Evolutionary conservation across 305 asterid genomes (phyloP).

Genomic region (Fraxinus angustifolia): DNA sequence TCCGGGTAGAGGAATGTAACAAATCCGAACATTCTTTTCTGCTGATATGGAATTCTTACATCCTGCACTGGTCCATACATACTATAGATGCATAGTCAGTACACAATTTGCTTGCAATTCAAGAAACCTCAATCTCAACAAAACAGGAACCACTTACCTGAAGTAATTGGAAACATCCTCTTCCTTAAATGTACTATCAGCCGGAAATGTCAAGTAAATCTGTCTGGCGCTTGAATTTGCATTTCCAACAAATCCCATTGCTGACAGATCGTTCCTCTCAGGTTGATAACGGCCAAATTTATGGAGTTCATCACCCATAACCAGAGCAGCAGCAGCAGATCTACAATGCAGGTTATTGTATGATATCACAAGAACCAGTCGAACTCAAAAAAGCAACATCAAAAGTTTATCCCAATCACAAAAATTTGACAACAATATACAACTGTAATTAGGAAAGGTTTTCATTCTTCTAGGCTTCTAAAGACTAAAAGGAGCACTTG

Average conservation of each 20-base stretch:
- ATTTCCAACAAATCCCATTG: constrained; percentile 50
- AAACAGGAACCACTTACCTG: constrained; percentile 37
- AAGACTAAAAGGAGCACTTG: not conserved
- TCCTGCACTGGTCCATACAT: constrained; percentile 96
- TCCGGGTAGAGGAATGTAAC: constrained; percentile 83
- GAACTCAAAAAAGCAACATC: not conserved
- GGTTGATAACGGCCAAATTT: constrained; percentile 33
- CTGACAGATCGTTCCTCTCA: constrained; percentile 49
- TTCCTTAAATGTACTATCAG: constrained; percentile 87
- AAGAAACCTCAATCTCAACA: not conserved
- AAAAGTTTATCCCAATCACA: not conserved
- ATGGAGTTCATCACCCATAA: constrained; percentile 42
- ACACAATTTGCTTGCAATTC: not conserved
- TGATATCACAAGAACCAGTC: not conserved
- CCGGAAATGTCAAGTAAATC: constrained; percentile 91
- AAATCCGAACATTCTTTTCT: constrained; percentile 93
- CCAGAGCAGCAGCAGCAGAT: constrained; percentile 40
- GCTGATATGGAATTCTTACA: constrained; percentile 95
- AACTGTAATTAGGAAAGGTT: not conserved
- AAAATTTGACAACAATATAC: not conserved
- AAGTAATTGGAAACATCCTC: constrained; percentile 92
- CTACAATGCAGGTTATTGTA: constrained; percentile 28
- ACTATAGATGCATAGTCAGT: constrained; percentile 32
- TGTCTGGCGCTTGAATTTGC: constrained; percentile 70
- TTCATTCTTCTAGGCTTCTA: not conserved